Evolutionary conservation across 495 filamentous ascomycete genomes (phyloP), one percentile per base, ranked within the genome.

Genomic region (Neurospora tetraspora): DNA sequence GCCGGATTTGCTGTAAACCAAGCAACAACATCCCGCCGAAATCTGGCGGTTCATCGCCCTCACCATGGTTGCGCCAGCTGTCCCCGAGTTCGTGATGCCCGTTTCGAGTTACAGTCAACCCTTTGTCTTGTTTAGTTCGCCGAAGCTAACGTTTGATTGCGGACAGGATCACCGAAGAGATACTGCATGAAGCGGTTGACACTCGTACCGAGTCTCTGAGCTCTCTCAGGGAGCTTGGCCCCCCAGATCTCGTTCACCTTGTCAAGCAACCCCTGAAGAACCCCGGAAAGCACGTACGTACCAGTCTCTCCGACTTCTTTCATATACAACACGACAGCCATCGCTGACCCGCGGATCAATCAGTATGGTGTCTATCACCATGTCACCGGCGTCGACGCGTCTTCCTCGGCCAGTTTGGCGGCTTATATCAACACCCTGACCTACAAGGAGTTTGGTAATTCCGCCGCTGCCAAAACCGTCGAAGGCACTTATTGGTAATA

Each of bases 401-500:
- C 96, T 53, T 98, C 95, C 9, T 98, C 96, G 39, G 96, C 96
- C 27, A 97, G 94, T 80, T 84, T 99, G 71, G 96, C 96, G 59
- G 96, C 96, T 76, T 99, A 99, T 80, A 95, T 99, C 82, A 99
- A 98, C 82, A 98, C 96, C 39, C 87, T 99, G 34, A 97, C 93
- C 10, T 96, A 97, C 83, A 91, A 91, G 71, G 90, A 93, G 36
- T 89, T 92, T 74, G 93, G 93, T 76, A 93, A 96, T 59, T 83
- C 85, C 39, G 82, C 87, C 76, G 91, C 91, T 65, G 88, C 92
- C 81, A 98, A 97, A 81, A 94, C 98, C 45, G 89, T 94, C 16
- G 96, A 94, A 69, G 96, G 96, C 16, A 87, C 96, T 34, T 98
- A 98, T 81, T 98, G 96, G 93, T 96, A 83, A 79, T 83, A 70